Conservation (phyloP, 352 stramenopile genomes). For the Hyaloperonospora brassicae region DNA sequence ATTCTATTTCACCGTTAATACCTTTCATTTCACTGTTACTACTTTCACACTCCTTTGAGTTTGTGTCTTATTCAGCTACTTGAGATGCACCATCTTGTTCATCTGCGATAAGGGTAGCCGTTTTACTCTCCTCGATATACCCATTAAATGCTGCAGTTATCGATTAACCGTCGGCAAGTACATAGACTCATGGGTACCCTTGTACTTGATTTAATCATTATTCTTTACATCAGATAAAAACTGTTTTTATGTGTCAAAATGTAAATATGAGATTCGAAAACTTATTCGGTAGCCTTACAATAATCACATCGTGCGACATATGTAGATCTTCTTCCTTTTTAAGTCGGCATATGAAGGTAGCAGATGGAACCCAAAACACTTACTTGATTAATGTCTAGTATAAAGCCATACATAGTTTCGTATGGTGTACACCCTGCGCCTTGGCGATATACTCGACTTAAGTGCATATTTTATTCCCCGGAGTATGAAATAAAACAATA, state of each 20-base stretch:
- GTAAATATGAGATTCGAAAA: conserved; percentile 8
- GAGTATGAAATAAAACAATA: too few species aligned
- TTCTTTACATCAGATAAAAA: conserved; percentile 12
- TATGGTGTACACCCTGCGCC: too few species aligned
- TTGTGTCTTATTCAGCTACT: too few species aligned
- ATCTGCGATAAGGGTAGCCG: too few species aligned
- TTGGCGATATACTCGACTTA: too few species aligned
- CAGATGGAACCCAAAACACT: not conserved
- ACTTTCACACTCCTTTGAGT: too few species aligned
- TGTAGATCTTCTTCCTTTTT: not conserved
- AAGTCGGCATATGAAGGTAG: not conserved
- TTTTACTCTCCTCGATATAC: not conserved
- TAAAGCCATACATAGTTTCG: too few species aligned
- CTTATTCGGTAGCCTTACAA: conserved; percentile 1
- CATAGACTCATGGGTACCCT: conserved; percentile 1
- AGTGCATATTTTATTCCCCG: too few species aligned
- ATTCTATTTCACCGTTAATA: too few species aligned
- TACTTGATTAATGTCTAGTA: too few species aligned
- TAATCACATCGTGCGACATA: not conserved
- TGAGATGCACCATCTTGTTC: too few species aligned
- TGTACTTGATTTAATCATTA: conserved; percentile 12
- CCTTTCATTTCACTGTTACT: too few species aligned
- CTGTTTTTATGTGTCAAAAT: conserved; percentile 5
- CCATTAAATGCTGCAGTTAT: conserved; percentile 4
- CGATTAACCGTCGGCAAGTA: conserved; percentile 5